Base-by-base conservation (phyloP, 306 rosid species). In the Elaeagnus macrophylla region DNA sequence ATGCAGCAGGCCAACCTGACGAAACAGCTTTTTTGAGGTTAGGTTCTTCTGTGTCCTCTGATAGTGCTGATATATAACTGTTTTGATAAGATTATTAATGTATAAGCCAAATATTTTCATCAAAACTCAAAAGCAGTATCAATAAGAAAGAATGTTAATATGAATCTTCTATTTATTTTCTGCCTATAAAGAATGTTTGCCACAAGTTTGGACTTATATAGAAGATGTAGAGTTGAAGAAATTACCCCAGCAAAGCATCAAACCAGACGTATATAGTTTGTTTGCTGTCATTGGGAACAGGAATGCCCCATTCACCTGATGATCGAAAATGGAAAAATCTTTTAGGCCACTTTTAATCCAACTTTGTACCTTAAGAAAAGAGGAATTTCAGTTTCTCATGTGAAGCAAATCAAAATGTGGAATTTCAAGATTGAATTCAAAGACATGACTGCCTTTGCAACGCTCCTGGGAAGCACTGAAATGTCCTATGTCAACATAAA, bases 231-330 rank as follows among this genome's bases (percentile, higher is more conserved):
- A 39, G 20, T 37, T 14, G 49, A 51, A 55, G 0, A 17, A 7
- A 68, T 67, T 86, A 91, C 97, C 97, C 97, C 50, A 91, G 71
- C 61, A 91, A 74, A 70, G 97, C 97, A 77, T 91, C 97, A 77
- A 91, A 91, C 97, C 97, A 91, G 64, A 91, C 97, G 57, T 91
- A 86, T 63, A 91, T 80, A 37, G 96, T 91, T 68, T 91, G 97
- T 65, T 68, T 78, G 69, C 72, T 59, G 77, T 91, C 97, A 67
- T 84, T 74, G 15, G 97, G 97, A 62, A 91, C 81, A 19, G 96
- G 96, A 71, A 91, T 87, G 60, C 97, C 96, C 97, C 96, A 91
- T 57, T 86, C 97, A 55, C 86, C 97, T 10, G 88, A 76, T 78
- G 97, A 84, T 65, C 97, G 85, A 38, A 96, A 68, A 91, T 82